Conservation (phyloP, 495 filamentous ascomycete species). For the Cairneyella variabilis region DNA sequence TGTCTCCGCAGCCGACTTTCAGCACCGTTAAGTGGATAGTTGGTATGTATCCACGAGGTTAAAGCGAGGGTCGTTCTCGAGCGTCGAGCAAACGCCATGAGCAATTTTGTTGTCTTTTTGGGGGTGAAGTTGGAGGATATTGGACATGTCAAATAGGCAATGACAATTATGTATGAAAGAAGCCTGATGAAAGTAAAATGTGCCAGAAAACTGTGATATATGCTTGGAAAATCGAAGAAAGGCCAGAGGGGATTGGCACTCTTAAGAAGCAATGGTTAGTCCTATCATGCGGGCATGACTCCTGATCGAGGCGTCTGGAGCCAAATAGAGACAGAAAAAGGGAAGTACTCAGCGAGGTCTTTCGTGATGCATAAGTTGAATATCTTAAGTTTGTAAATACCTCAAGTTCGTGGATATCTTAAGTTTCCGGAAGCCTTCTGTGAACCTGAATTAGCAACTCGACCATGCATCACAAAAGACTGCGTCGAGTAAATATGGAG, state of each 20-base stretch:
- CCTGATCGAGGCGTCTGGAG: neutral
- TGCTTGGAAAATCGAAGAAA: too few species aligned
- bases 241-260: too few species aligned
- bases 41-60: slow-evolving; percentile 49
- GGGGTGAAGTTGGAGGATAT: slow-evolving; percentile 14
- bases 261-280: neutral
- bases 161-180: neutral
- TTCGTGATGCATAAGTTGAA: too few species aligned
- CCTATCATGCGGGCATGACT: neutral
- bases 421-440: too few species aligned
- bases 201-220: too few species aligned
- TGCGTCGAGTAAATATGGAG: too few species aligned
- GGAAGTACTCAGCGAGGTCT: neutral
- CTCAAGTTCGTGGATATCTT: too few species aligned
- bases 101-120: slow-evolving; percentile 9
- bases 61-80: slow-evolving; percentile 54
- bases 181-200: neutral
- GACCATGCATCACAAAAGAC: too few species aligned
- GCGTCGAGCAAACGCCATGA: slow-evolving; percentile 50
- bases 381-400: too few species aligned
- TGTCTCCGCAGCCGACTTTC: slow-evolving; percentile 52
- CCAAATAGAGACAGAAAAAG: neutral
- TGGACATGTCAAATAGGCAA: slow-evolving; percentile 24
- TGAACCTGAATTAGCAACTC: too few species aligned
- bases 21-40: slow-evolving; percentile 57